Base-by-base conservation (phyloP, 2,329 filamentous ascomycete species). In the Aureobasidium sp. region DNA sequence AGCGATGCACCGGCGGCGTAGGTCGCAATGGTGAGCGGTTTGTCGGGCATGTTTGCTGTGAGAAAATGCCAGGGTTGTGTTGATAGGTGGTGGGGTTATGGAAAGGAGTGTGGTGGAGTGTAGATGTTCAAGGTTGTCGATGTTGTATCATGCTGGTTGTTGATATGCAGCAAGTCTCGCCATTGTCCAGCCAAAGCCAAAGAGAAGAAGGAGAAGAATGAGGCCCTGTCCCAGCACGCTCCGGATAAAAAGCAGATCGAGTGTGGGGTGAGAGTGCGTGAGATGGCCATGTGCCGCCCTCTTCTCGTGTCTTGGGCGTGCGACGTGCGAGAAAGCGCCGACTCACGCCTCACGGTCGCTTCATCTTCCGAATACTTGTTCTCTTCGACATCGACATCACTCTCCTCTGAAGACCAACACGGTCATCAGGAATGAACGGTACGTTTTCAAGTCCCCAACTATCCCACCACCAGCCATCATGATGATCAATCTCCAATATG, bases 1-100 rank as follows among this genome's bases (percentile, higher is more conserved):
- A 98, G 85, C 52, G 90, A 95, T 56, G 91, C 93, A 62, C 91
- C 91, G 56, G 91, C 93, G 64, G 93, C 93, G 72, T 98, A 98
- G 39, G 88, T 89, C 62, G 89, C 88, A 63, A 93, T 85, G 6
- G 85, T 90, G 55, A 88, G 78, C 53, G 84, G 83, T 74, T 86
- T 90, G 67, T 93, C 87, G 63, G 86, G 87, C 88, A 93, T 91
- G 61, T 22, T 24, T 7, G 41, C 2, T 14, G 6, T 3, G 27
- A 24, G 11, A 21, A 3, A 6, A 34, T 45, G 29, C 27, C 41
- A 22, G 37, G 14, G n/a, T 16, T 10, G 11, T 24, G 29, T 21
- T 45, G 40, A 12, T 30, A 12, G 21, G 41, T 19, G 41, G 41
- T 25, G 24, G n/a, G n/a, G n/a, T n/a, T n/a, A n/a, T 41, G 11